Evolutionary conservation across 345 rosid species (phyloP).

Genomic region (Rubroshorea leprosula): DNA sequence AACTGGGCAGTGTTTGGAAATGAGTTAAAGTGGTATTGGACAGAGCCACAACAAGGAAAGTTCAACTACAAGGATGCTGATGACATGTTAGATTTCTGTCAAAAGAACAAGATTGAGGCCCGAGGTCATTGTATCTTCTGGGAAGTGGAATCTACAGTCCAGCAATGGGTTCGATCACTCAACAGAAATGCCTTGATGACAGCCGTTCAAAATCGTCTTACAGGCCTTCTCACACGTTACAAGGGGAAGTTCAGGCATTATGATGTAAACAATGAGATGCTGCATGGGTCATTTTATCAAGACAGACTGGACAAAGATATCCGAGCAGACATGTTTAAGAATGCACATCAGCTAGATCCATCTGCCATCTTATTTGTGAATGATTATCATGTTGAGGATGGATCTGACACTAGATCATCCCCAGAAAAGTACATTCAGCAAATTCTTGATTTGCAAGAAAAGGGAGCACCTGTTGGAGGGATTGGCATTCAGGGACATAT

Average conservation of each 20-base stretch:
- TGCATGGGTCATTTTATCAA: conserved; percentile 84
- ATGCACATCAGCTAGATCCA: conserved; percentile 62
- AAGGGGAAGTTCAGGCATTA: conserved; percentile 82
- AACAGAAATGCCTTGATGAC: conserved; percentile 41
- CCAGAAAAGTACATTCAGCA: conserved; percentile 78
- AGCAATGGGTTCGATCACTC: conserved; percentile 69
- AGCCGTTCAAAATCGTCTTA: conserved; percentile 68
- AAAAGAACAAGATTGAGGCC: conserved; percentile 44
- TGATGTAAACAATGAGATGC: conserved; percentile 96
- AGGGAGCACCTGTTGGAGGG: conserved; percentile 85
- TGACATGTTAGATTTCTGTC: conserved; percentile 73
- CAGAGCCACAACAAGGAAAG: conserved; percentile 75
- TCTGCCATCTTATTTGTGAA: conserved; percentile 69
- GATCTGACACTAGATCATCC: conserved; percentile 63
- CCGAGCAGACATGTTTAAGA: conserved; percentile 71
- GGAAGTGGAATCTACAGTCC: conserved; percentile 81
- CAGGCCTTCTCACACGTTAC: conserved; percentile 71
- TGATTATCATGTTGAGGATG: conserved; percentile 90
- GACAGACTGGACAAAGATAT: conserved; percentile 55
- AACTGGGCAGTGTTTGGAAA: conserved; percentile 94
- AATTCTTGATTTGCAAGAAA: conserved; percentile 58
- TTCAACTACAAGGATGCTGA: conserved; percentile 82
- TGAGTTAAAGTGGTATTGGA: conserved; percentile 98
- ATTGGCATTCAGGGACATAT: conserved; percentile 95
- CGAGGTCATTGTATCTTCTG: conserved; percentile 98